Percentiles rank a stretch among this genome's conserved stretches.
Conservation (phyloP, 441 rosid genomes). For the Capsella rubella region DNA sequence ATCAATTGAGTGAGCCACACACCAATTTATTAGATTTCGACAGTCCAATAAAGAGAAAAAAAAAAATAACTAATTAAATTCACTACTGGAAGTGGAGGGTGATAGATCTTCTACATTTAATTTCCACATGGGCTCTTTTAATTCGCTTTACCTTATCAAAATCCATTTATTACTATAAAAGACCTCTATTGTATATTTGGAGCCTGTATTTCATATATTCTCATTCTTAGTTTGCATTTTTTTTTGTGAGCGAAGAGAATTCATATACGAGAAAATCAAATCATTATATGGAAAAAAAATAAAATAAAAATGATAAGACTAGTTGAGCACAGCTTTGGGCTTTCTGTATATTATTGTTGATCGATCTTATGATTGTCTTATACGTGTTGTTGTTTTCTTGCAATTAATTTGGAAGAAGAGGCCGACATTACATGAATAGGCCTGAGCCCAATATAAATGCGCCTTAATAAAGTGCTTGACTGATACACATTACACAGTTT, state of each 20-base stretch:
- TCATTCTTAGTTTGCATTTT: no score
- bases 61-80: conserved; percentile 15
- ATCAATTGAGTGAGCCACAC: conserved; percentile 2
- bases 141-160: neutral
- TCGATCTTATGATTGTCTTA: neutral
- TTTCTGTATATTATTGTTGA: neutral
- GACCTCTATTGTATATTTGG: no score
- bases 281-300: no score
- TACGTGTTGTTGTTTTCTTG: neutral
- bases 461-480: neutral
- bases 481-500: no score
- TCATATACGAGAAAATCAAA: no score
- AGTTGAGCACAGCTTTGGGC: neutral
- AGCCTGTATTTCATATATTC: no score
- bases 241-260: no score
- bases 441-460: neutral
- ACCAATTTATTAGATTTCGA: conserved; percentile 1
- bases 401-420: neutral
- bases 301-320: neutral
- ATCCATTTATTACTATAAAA: no score
- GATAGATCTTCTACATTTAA: conserved; percentile 15
- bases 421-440: neutral
- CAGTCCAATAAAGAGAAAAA: conserved; percentile 5
- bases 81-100: conserved; percentile 12
- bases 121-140: conserved; percentile 27